Percentiles rank a stretch among this genome's conserved stretches.
Conservation (phyloP, 2,329 filamentous ascomycete species). For the Calonectria ilicicola region DNA sequence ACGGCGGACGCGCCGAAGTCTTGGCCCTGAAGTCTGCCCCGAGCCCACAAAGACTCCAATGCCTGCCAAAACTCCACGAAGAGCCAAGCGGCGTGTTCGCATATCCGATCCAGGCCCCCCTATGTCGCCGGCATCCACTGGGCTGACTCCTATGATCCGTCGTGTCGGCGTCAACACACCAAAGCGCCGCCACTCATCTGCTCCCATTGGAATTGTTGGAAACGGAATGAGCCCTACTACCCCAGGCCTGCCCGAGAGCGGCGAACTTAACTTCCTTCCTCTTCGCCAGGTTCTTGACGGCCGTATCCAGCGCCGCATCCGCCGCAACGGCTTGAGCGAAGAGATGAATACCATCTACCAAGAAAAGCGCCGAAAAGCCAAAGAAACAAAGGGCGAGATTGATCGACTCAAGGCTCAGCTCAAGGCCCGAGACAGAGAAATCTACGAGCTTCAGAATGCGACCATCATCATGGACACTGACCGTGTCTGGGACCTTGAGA, state of each 20-base stretch:
- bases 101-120: conserved; percentile 69
- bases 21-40: conserved; percentile 42
- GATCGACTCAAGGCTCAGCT: conserved; percentile 61
- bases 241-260: conserved; percentile 45
- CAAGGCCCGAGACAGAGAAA: conserved; percentile 63
- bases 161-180: conserved; percentile 59
- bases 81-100: conserved; percentile 62
- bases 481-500: conserved; percentile 56
- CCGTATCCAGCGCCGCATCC: conserved; percentile 67
- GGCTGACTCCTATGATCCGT: conserved; percentile 69
- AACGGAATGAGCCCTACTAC: conserved; percentile 28
- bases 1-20: conserved; percentile 64
- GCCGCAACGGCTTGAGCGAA: conserved; percentile 68
- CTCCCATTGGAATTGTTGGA: conserved; percentile 46
- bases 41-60: conserved; percentile 22
- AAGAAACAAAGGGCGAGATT: conserved; percentile 59
- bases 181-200: conserved; percentile 60
- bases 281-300: conserved; percentile 68
- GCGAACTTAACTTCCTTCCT: conserved; percentile 54
- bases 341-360: conserved; percentile 66
- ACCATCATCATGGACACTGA: conserved; percentile 63
- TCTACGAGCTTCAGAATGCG: conserved; percentile 63
- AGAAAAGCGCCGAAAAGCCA: conserved; percentile 57
- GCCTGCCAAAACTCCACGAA: conserved; percentile 46
- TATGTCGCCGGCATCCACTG: conserved; percentile 53